phyloP scores from a whole-genome alignment of 768 basidiomycete species.

The Dioszegia hungarica region DNA sequence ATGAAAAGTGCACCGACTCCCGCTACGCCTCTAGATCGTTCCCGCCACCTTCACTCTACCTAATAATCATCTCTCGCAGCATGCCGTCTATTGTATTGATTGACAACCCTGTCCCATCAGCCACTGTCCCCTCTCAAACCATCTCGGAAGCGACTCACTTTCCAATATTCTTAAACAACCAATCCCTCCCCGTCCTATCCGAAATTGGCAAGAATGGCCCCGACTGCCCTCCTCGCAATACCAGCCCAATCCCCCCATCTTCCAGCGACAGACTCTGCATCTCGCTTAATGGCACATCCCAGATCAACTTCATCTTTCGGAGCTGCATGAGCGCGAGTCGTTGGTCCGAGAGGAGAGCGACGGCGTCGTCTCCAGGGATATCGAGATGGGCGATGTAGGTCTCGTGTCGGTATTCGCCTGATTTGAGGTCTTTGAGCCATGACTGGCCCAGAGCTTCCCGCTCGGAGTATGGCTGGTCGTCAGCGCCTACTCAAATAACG shows the following conservation, averaged over 20 bases:
- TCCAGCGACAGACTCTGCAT: slow-evolving; percentile 84
- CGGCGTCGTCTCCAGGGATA: slow-evolving; percentile 68
- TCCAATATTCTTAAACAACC: slow-evolving; percentile 51
- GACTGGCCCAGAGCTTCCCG: slow-evolving; percentile 91
- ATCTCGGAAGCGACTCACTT: slow-evolving; percentile 36
- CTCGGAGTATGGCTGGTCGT: slow-evolving; percentile 69
- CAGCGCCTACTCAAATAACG: slow-evolving; percentile 67
- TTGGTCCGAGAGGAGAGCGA: slow-evolving; percentile 62
- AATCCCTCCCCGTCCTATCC: slow-evolving; percentile 45
- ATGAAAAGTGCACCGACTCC: no score
- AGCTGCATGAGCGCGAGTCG: slow-evolving; percentile 80
- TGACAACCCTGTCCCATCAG: slow-evolving; percentile 30
- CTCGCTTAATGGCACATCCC: slow-evolving; percentile 84
- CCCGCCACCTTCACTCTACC: not conserved
- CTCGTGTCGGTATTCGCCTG: slow-evolving; percentile 74
- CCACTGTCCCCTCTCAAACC: not conserved
- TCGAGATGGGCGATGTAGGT: slow-evolving; percentile 88
- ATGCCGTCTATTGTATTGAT: slow-evolving; percentile 41
- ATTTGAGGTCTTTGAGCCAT: slow-evolving; percentile 86
- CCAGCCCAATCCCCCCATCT: slow-evolving; percentile 75
- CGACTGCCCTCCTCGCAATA: slow-evolving; percentile 60
- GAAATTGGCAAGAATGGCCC: slow-evolving; percentile 53
- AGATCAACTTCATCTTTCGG: slow-evolving; percentile 74
- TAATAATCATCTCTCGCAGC: slow-evolving; percentile 31
- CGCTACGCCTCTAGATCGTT: not conserved